A percentile compares a stretch with the other conserved stretches of the same genome.
phyloP scores from a whole-genome alignment of 2,329 filamentous ascomycete genomes.

The Scortechinia acanthostroma region DNA sequence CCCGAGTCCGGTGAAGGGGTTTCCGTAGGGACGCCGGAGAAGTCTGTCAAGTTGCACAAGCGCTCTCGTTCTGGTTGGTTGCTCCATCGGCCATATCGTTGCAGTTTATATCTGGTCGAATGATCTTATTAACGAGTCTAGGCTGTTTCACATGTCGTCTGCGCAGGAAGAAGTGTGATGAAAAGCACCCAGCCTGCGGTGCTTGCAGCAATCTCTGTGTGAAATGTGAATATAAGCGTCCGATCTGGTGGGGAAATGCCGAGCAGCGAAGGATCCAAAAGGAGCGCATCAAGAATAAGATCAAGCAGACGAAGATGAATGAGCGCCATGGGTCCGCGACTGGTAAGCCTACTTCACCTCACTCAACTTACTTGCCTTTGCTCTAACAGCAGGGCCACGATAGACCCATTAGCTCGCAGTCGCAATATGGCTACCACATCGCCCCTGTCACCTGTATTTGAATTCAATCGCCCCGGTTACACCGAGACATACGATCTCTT shows the following conservation, averaged over 20 bases:
- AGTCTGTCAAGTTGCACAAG: background rate
- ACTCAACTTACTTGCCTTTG: too few species aligned
- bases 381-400: background rate
- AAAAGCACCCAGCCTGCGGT: slow-evolving; percentile 53
- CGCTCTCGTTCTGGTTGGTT: background rate
- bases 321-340: slow-evolving; percentile 60
- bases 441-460: slow-evolving; percentile 13
- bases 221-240: slow-evolving; percentile 90
- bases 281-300: slow-evolving; percentile 91
- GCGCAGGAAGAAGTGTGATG: slow-evolving; percentile 64
- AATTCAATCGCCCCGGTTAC: slow-evolving; percentile 33
- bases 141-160: slow-evolving; percentile 66
- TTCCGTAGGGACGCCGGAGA: background rate
- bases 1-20: background rate
- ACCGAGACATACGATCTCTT: background rate
- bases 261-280: slow-evolving; percentile 81
- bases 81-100: background rate
- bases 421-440: background rate
- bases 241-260: slow-evolving; percentile 94
- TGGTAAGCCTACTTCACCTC: too few species aligned
- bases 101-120: background rate
- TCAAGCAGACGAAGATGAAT: slow-evolving; percentile 90
- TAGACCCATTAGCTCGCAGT: background rate
- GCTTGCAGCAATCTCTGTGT: slow-evolving; percentile 72
- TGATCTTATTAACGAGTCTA: slow-evolving; percentile 13